Conservation (phyloP, 2,329 filamentous ascomycete genomes). For the Phialophora chinensis region DNA sequence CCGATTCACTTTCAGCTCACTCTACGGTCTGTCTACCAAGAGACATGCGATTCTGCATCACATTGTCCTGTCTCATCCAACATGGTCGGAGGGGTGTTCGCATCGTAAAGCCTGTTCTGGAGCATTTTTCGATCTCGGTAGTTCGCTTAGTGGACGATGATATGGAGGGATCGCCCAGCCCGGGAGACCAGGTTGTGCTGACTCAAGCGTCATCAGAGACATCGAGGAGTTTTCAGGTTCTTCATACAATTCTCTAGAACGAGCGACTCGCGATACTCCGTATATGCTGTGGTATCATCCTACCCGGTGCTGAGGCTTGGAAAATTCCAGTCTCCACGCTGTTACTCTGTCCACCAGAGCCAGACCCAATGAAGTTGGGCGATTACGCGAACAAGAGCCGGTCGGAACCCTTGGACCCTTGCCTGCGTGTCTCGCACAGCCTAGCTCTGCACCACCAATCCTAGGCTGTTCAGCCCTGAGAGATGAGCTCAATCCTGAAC, state of each 20-base stretch:
- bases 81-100: neutral
- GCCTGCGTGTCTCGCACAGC: conserved; percentile 16
- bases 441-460: conserved; percentile 16
- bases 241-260: too few relatives aligned
- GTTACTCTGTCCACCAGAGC: neutral
- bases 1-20: neutral
- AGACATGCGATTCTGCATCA: neutral
- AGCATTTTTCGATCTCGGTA: neutral
- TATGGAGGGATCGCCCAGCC: neutral
- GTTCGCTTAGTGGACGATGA: neutral
- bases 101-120: neutral
- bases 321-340: neutral
- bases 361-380: conserved; percentile 3
- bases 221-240: neutral
- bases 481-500: conserved; percentile 9
- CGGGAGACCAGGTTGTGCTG: neutral
- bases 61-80: neutral
- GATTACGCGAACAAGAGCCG: conserved; percentile 15
- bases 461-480: conserved; percentile 7
- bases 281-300: too few relatives aligned
- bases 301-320: neutral
- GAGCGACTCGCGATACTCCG: too few relatives aligned
- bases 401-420: neutral
- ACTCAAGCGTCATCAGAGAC: neutral
- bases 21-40: neutral